Evolutionary conservation across 2,329 filamentous ascomycete species (phyloP), one percentile per base, ranked within the genome.

Genomic region (Phaeosphaeriaceae sp.): DNA sequence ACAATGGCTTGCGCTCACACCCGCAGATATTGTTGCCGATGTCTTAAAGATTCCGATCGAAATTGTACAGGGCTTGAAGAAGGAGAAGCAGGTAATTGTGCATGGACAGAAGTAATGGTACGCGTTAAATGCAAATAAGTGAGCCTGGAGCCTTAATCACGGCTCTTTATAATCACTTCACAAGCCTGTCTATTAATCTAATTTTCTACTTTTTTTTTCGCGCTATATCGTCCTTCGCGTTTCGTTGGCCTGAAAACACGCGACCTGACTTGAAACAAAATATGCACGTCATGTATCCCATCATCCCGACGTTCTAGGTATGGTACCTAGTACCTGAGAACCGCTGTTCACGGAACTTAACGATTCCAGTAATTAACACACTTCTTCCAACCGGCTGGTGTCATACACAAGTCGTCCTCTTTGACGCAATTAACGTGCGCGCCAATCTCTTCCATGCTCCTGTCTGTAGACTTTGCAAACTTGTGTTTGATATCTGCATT

Each of bases 1-100:
- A 0, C 86, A 89, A 67, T 90, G 86, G 87, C 75, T 90, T 32
- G 86, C 86, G 1, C 73, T 88, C 42, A 88, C 86, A 0, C 87
- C 87, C 0, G 75, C 81, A 0, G 81, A 85, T 39, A 79, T 87
- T 42, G 84, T 87, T 13, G 81, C 83, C 0, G 78, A 83, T 67
- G 79, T 80, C 2, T 74, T 87, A 12, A 86, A 85, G 60, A 79
- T 87, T 12, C 79, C 82, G 0, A 61, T 83, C 3, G 76, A 78
- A n/a, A 76, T 87, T 38, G 83, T 83, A 2, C 71, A 83, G 60
- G 71, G 77, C 8, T 58, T 87, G 48, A 84, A 86, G 74, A 86
- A 84, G 67, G 82, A 87, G 70, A 87, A 87, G 74, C 83, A 87
- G 64, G 70, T 86, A 1, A 59, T 86, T 16, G 71, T 83, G 30